Conservation (phyloP, 371 early-diverging fungal species). For the Nosema muscidifuracis region DNA sequence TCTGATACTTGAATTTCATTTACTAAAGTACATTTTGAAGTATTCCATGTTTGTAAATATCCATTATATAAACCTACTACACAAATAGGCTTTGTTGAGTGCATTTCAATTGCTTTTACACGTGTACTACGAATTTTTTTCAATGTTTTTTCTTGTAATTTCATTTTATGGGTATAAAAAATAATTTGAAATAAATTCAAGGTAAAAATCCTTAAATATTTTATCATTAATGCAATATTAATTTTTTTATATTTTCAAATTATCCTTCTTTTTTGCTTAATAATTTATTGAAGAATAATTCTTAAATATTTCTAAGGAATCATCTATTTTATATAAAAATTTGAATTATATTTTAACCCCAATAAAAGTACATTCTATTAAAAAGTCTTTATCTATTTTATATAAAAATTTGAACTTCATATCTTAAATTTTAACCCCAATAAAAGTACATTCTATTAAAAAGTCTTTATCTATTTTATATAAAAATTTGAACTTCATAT, state of each 20-base stretch:
- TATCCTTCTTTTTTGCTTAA: not conserved
- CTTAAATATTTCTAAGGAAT: too few species aligned
- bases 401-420: too few species aligned
- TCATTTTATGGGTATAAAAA: constrained; percentile 30
- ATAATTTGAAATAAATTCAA: too few species aligned
- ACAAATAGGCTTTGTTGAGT: constrained; percentile 49
- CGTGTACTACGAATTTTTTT: constrained; percentile 43
- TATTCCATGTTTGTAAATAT: constrained; percentile 54
- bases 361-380: too few species aligned
- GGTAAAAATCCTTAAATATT: too few species aligned
- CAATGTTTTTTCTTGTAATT: constrained; percentile 15
- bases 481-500: too few species aligned
- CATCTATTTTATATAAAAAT: too few species aligned
- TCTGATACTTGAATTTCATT: constrained; percentile 50
- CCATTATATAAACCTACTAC: constrained; percentile 55
- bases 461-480: too few species aligned
- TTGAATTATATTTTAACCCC: too few species aligned
- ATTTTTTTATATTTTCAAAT: not conserved
- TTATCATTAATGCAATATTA: not conserved
- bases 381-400: too few species aligned
- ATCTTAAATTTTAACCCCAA: too few species aligned
- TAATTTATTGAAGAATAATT: constrained; percentile 3
- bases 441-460: too few species aligned
- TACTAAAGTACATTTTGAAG: constrained; percentile 20
- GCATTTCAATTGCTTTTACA: constrained; percentile 50